Evolutionary conservation across 1,284 basidiomycete species (phyloP).

Genomic region (Apiotrichum montevideense): DNA sequence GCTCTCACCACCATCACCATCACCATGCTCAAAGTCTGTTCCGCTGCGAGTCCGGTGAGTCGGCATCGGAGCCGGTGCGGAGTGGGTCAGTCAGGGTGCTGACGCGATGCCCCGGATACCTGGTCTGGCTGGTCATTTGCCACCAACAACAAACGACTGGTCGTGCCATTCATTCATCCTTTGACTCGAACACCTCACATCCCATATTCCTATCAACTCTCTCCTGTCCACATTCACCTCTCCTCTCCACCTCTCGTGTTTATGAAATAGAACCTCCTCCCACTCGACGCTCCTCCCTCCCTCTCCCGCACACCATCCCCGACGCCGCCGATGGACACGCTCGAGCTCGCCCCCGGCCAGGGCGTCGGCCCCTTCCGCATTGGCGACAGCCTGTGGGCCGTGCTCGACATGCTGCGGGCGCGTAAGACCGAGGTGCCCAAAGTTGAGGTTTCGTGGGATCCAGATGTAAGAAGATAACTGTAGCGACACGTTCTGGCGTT

Average conservation of each 20-base stretch:
- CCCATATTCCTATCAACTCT: background rate
- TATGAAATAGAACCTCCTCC: background rate
- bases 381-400: constrained; percentile 72
- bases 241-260: background rate
- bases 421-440: constrained; percentile 59
- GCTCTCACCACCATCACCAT: background rate
- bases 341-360: constrained; percentile 69
- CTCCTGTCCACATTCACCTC: background rate
- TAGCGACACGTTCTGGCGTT: background rate
- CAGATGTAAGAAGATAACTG: constrained; percentile 50
- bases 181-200: background rate
- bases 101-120: background rate
- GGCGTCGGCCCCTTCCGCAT: constrained; percentile 72
- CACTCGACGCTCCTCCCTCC: background rate
- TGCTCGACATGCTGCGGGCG: constrained; percentile 61
- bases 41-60: background rate
- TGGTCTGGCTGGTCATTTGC: background rate
- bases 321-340: constrained; percentile 45
- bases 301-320: background rate
- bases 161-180: too few relatives aligned
- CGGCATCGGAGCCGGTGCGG: too few relatives aligned
- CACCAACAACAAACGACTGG: background rate
- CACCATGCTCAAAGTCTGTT: background rate
- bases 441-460: constrained; percentile 76
- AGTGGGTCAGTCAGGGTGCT: background rate